Percentiles rank a stretch among this genome's conserved stretches.
Conservation (phyloP, 2,329 filamentous ascomycete genomes). For the Hypoxylon sp. region DNA sequence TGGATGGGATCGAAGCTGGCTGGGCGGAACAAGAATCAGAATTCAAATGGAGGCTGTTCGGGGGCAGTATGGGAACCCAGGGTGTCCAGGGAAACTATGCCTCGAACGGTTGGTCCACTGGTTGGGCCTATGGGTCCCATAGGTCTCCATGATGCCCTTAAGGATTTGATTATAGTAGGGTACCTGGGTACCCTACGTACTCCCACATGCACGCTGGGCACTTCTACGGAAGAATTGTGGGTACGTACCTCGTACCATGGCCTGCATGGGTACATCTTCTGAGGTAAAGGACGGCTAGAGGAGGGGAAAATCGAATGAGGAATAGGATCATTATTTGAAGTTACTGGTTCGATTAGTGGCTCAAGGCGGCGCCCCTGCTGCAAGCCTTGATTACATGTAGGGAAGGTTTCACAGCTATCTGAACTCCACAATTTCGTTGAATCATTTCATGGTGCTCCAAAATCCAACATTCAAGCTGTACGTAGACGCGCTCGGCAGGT, state of each 20-base stretch:
- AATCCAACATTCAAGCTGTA: slow-evolving; percentile 15
- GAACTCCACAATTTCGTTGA: slow-evolving; percentile 11
- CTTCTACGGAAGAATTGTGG: slow-evolving; percentile 32
- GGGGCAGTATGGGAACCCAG: slow-evolving; percentile 14
- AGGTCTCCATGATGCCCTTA: slow-evolving; percentile 11
- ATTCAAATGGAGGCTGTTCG: slow-evolving; percentile 30
- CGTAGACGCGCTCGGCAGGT: slow-evolving; percentile 24
- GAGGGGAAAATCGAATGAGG: slow-evolving; percentile 43
- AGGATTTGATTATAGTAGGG: no score
- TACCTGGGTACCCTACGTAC: no score
- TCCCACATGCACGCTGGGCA: background rate
- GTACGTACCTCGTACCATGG: slow-evolving; percentile 12
- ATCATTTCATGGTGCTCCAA: slow-evolving; percentile 20
- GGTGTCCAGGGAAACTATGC: slow-evolving; percentile 2
- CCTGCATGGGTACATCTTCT: background rate
- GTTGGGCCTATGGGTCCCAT: slow-evolving; percentile 15
- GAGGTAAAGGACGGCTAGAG: slow-evolving; percentile 35
- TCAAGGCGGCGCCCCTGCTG: slow-evolving; percentile 2
- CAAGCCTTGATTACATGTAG: slow-evolving; percentile 22
- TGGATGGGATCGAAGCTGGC: slow-evolving; percentile 27
- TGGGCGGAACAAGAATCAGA: slow-evolving; percentile 23
- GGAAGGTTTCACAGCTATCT: slow-evolving; percentile 35
- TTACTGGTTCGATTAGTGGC: slow-evolving; percentile 27
- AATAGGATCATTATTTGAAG: slow-evolving; percentile 35
- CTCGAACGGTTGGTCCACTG: no score